A percentile compares a stretch with the other conserved stretches of the same genome.
phyloP scores from a whole-genome alignment of 2,329 filamentous ascomycete species.

The Cytospora chrysosperma region DNA sequence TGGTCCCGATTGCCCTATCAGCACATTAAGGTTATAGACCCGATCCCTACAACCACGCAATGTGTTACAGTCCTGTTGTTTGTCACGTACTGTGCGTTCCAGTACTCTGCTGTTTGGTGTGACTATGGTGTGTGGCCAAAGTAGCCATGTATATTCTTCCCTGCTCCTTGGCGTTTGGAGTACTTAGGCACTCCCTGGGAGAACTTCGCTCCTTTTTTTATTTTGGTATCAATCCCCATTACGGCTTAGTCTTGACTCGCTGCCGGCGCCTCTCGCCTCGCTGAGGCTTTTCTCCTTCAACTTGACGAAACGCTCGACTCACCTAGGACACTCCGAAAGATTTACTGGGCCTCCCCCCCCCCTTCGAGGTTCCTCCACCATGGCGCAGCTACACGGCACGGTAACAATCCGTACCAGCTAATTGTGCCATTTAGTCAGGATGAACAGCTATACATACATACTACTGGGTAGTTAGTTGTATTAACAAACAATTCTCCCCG shows the following conservation, averaged over 20 bases:
- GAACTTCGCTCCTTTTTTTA: conserved; percentile 2
- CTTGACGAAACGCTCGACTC: background rate
- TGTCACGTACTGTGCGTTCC: background rate
- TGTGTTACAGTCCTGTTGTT: background rate
- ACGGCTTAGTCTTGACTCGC: conserved; percentile 12
- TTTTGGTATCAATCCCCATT: conserved; percentile 21
- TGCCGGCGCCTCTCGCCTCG: background rate
- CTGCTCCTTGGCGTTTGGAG: background rate
- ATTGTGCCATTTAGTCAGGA: no score
- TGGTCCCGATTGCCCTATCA: conserved; percentile 17
- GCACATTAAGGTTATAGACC: conserved; percentile 22
- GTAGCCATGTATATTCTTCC: background rate
- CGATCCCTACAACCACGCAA: background rate
- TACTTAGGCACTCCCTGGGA: background rate
- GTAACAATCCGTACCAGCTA: no score
- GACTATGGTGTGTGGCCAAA: background rate
- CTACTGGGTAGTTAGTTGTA: background rate
- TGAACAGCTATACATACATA: no score
- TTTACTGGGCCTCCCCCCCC: background rate
- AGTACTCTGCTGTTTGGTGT: background rate
- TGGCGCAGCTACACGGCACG: background rate
- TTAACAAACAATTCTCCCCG: background rate
- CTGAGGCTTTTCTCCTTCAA: background rate
- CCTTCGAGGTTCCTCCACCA: background rate
- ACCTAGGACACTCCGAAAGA: background rate